Conservation (phyloP, 208 protist genomes). For the Acanthamoeba castellanii region DNA sequence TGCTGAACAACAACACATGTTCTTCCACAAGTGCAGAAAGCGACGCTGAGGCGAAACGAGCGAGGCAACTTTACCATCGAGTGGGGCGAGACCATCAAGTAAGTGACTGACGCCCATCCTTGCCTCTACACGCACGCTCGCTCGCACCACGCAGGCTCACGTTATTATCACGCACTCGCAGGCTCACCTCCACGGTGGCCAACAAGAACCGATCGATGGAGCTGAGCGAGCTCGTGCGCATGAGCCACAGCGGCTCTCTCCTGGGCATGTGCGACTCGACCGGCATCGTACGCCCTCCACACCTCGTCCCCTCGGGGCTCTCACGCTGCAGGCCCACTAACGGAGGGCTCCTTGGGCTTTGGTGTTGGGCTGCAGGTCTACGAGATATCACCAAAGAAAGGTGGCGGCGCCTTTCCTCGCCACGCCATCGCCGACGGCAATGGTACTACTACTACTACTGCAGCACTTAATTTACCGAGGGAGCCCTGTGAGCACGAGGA, state of each 20-base stretch:
- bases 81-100: constrained; percentile 72
- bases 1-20: too few species aligned
- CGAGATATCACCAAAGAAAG: constrained; percentile 64
- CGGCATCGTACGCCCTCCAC: constrained; percentile 54
- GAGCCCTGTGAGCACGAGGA: too few species aligned
- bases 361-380: constrained; percentile 27
- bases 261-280: constrained; percentile 73
- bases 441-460: too few species aligned
- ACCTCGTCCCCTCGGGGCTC: not conserved
- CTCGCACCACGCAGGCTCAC: not conserved
- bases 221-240: constrained; percentile 68
- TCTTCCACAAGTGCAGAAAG: constrained; percentile 1
- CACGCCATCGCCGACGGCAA: constrained; percentile 74
- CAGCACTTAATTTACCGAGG: too few species aligned
- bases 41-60: constrained; percentile 29
- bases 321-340: not conserved
- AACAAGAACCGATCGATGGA: constrained; percentile 75
- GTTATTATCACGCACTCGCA: not conserved
- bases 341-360: too few species aligned
- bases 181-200: constrained; percentile 70
- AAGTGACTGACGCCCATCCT: not conserved
- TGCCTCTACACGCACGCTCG: not conserved
- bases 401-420: constrained; percentile 34
- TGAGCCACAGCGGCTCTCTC: constrained; percentile 33
- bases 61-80: constrained; percentile 74